phyloP scores from a whole-genome alignment of 768 basidiomycete species.

The Nidularia sp. region DNA sequence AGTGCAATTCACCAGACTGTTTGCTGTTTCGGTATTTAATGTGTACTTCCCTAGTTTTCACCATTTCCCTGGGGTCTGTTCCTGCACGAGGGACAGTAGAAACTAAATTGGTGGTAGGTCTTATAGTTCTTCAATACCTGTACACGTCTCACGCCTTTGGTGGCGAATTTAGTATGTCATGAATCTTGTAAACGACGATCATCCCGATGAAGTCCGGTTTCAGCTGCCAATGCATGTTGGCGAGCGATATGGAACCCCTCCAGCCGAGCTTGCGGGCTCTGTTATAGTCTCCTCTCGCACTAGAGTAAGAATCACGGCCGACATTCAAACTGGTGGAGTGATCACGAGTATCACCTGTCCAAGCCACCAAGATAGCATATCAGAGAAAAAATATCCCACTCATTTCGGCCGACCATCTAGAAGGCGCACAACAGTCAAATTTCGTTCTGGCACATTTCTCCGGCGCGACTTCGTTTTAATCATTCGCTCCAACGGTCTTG shows the following conservation, averaged over 20 bases:
- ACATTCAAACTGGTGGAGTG: slow-evolving; percentile 45
- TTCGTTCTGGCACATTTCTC: slow-evolving; percentile 37
- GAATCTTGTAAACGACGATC: slow-evolving; percentile 47
- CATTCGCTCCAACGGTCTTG: slow-evolving; percentile 43
- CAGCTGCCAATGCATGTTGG: slow-evolving; percentile 49
- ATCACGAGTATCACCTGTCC: slow-evolving; percentile 39
- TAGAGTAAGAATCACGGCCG: slow-evolving; percentile 32
- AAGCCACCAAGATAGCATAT: slow-evolving; percentile 33
- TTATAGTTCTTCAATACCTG: neutral
- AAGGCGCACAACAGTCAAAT: slow-evolving; percentile 33
- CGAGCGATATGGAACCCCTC: slow-evolving; percentile 45
- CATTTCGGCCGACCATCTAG: slow-evolving; percentile 27
- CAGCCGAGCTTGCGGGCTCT: slow-evolving; percentile 28
- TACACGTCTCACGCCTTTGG: too few relatives aligned
- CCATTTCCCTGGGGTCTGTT: slow-evolving; percentile 53
- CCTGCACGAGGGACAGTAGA: slow-evolving; percentile 34
- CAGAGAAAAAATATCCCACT: slow-evolving; percentile 25
- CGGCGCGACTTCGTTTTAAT: slow-evolving; percentile 47
- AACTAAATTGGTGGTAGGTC: slow-evolving; percentile 36
- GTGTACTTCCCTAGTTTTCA: slow-evolving; percentile 38
- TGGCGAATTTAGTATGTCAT: slow-evolving; percentile 38
- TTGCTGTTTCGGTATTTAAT: neutral
- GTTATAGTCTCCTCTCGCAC: slow-evolving; percentile 22
- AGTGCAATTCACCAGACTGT: slow-evolving; percentile 10
- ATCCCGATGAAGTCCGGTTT: slow-evolving; percentile 45